Evolutionary conservation across 2,329 filamentous ascomycete genomes (phyloP).

Genomic region (Lasiodiplodia gonubiensis): DNA sequence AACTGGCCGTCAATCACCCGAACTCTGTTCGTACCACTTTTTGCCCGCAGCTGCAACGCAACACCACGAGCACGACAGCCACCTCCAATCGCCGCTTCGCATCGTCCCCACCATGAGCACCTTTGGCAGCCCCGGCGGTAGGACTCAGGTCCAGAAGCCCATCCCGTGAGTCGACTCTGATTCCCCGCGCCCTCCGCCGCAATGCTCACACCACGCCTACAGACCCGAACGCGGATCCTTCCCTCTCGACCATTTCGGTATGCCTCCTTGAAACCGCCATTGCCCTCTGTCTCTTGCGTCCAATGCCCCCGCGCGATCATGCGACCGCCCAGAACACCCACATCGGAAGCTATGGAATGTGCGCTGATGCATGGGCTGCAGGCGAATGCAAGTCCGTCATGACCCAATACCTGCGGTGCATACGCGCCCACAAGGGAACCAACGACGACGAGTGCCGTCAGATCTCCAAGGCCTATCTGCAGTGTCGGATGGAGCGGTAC

Average conservation of each 20-base stretch:
- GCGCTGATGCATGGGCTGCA: constrained; percentile 43
- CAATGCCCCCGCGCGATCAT: not conserved
- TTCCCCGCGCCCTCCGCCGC: not conserved
- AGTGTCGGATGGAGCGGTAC: constrained; percentile 93
- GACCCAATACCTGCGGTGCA: constrained; percentile 81
- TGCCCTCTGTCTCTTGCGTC: not conserved
- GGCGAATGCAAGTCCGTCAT: constrained; percentile 94
- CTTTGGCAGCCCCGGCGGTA: constrained; percentile 74
- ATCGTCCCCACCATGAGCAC: constrained; percentile 56
- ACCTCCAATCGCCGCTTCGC: not conserved
- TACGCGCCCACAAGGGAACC: constrained; percentile 80
- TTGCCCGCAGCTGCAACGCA: too few species aligned
- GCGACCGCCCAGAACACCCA: not conserved
- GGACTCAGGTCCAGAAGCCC: constrained; percentile 68
- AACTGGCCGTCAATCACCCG: not conserved
- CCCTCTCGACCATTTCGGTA: constrained; percentile 91
- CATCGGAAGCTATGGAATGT: not conserved
- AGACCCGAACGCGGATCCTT: constrained; percentile 93
- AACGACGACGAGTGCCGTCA: constrained; percentile 86
- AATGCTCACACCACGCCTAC: constrained; percentile 3
- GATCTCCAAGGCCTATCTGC: constrained; percentile 85
- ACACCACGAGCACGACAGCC: not conserved
- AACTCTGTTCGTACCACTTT: constrained; percentile 21
- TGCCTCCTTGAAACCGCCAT: constrained; percentile 21
- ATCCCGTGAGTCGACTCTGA: constrained; percentile 63